Base-by-base conservation (phyloP, 768 basidiomycete species). In the Collybia sordida region DNA sequence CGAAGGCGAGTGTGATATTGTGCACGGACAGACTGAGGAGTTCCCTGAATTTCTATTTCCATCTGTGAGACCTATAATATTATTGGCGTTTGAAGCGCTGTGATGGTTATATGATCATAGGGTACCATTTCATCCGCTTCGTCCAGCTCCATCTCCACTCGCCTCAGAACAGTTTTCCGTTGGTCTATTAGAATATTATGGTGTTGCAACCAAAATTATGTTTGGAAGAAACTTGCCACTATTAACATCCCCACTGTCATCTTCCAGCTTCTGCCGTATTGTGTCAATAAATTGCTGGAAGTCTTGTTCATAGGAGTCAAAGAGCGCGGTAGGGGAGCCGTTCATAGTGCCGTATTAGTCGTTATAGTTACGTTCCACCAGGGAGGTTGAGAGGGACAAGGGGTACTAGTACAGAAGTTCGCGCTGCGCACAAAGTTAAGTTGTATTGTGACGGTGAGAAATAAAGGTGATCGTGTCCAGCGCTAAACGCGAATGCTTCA, bases 31-130 rank as follows among this genome's bases (percentile, higher is more conserved):
- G 89, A 88, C 62, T 90, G 86, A 0, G 94, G 93, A 63, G 98
- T 93, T 9, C 92, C 90, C 60, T 94, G 93, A 6, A 96, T 86
- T 72, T 99, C 97, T 50, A 99, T 88, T 72, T 98, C 96, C 96
- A 99, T 97, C 81, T 99, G 97, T 41, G 93, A 93, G 57, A 98
- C 81, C 96, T 98, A 57, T 3, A 45, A 21, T 42, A 47, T 19
- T 35, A 24, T 6, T 39, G 45, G 45, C 21, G 42, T 46, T 22
- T 35, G 42, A 47, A 50, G 42, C 21, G 35, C 25, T 17, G 24
- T 22, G 27, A 27, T 18, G 39, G 19, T 11, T 25, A 14, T 14
- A 28, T 45, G 5, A 9, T 11, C n/a, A 12, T 31, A 31, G 6
- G 9, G 42, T 60, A 88, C 95, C 82, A 98, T 93, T 76, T 98